Evolutionary conservation across 805 yeast genomes (phyloP).

Genomic region (Wickerhamomyces pijperi): DNA sequence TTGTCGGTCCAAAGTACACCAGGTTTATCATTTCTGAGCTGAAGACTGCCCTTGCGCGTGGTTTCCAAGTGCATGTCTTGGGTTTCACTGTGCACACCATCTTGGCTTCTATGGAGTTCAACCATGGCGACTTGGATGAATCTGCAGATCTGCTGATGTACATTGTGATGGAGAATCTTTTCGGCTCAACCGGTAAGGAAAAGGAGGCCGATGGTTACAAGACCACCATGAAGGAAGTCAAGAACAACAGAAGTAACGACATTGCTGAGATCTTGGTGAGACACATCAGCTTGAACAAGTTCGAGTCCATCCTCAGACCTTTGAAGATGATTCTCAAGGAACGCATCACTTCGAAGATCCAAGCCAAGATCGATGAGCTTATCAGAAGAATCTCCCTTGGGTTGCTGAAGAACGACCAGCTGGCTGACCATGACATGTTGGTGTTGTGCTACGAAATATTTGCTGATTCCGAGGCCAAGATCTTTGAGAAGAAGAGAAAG

Average conservation of each 20-base stretch:
- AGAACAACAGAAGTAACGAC: constrained; percentile 79
- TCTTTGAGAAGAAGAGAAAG: constrained; percentile 11
- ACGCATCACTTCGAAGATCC: constrained; percentile 54
- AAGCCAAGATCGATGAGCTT: constrained; percentile 68
- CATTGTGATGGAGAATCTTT: constrained; percentile 81
- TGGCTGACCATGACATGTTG: constrained; percentile 46
- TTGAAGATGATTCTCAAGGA: constrained; percentile 53
- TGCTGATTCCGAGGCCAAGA: constrained; percentile 31
- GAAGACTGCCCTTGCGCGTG: constrained; percentile 67
- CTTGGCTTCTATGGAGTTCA: constrained; percentile 41
- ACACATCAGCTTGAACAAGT: constrained; percentile 46
- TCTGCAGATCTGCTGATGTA: constrained; percentile 49
- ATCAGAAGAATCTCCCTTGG: constrained; percentile 74
- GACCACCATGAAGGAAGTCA: constrained; percentile 81
- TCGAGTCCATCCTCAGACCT: constrained; percentile 54
- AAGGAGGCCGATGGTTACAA: constrained; percentile 90
- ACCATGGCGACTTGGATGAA: constrained; percentile 69
- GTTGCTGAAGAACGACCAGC: constrained; percentile 55
- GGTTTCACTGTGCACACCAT: constrained; percentile 79
- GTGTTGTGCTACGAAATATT: constrained; percentile 66
- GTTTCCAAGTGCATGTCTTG: constrained; percentile 88
- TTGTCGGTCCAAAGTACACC: constrained; percentile 66
- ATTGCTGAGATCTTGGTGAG: constrained; percentile 70
- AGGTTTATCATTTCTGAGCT: constrained; percentile 70
- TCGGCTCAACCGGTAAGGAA: constrained; percentile 87